These are phyloP conservation scores for Hyaloscypha variabilis DNA, from an alignment of 495 filamentous ascomycete genomes.

Conservation along the genomic window DNA sequence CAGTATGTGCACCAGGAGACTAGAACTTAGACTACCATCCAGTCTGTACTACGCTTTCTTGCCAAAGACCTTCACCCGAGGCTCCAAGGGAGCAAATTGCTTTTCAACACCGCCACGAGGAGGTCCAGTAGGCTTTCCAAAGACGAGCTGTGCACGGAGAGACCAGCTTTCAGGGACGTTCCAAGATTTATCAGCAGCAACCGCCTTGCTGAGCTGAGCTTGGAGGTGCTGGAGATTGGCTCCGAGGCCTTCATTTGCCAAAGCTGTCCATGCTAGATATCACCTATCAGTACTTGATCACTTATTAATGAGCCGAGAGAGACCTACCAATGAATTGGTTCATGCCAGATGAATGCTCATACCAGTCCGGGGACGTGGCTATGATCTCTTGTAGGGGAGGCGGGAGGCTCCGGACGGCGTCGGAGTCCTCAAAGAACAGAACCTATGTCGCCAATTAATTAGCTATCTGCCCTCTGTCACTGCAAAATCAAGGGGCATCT, in stretches of 20 bases:
- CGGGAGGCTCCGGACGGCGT: conserved; percentile 31
- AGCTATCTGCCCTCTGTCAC: background rate
- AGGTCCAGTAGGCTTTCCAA: conserved; percentile 55
- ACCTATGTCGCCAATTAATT: conserved; percentile 37
- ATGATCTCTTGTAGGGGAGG: conserved; percentile 51
- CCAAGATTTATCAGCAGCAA: conserved; percentile 59
- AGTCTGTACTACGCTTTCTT: background rate
- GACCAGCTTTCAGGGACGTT: conserved; percentile 63
- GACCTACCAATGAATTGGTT: conserved; percentile 53
- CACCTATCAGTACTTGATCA: too few relatives aligned
- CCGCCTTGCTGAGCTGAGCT: conserved; percentile 60
- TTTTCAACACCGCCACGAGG: conserved; percentile 54
- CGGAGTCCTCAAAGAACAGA: conserved; percentile 65
- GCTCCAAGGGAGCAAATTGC: conserved; percentile 50
- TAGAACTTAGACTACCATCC: too few relatives aligned
- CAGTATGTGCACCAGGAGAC: too few relatives aligned
- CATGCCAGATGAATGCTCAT: conserved; percentile 65
- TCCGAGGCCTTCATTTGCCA: conserved; percentile 71
- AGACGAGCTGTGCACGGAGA: conserved; percentile 61
- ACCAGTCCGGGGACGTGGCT: conserved; percentile 32
- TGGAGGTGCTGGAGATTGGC: conserved; percentile 78
- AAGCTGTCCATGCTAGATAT: conserved; percentile 58
- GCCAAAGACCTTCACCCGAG: conserved; percentile 24
- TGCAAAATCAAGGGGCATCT: conserved; percentile 20
- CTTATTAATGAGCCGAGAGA: too few relatives aligned